phyloP scores from a whole-genome alignment of 1,284 basidiomycete genomes.

The Takashimella koratensis region DNA sequence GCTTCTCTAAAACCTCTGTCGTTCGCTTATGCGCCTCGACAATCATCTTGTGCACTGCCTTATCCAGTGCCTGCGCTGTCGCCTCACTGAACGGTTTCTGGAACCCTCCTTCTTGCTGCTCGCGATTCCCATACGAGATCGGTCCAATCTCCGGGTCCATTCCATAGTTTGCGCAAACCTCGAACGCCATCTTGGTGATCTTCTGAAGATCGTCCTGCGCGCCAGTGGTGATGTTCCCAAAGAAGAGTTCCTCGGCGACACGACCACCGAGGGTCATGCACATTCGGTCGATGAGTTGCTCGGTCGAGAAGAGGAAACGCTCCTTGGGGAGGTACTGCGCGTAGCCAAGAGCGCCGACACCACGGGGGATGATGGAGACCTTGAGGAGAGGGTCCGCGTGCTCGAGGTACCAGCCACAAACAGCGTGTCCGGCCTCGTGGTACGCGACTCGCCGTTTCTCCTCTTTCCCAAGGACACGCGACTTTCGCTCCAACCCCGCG shows the following conservation, averaged over 20 bases:
- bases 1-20: conserved; percentile 72
- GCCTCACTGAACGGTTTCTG: conserved; percentile 98
- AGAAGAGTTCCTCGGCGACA: conserved; percentile 98
- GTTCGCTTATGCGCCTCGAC: conserved; percentile 82
- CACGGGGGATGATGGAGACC: conserved; percentile 97
- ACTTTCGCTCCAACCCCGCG: conserved; percentile 94
- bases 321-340: conserved; percentile 96
- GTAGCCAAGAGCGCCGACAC: conserved; percentile 93
- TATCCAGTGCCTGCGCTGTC: conserved; percentile 89
- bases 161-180: conserved; percentile 85
- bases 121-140: conserved; percentile 85
- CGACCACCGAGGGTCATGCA: conserved; percentile 99
- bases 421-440: conserved; percentile 97
- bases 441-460: conserved; percentile 99
- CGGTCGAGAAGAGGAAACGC: conserved; percentile 89
- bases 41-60: conserved; percentile 90
- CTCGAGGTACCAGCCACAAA: conserved; percentile 97
- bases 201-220: conserved; percentile 97
- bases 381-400: conserved; percentile 95
- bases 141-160: conserved; percentile 96
- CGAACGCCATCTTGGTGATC: conserved; percentile 96
- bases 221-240: conserved; percentile 92
- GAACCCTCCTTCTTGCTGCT: conserved; percentile 80
- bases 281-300: conserved; percentile 92
- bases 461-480: conserved; percentile 82